These are phyloP conservation scores for Takashimella tepidaria DNA, from an alignment of 1,284 basidiomycete genomes.

Conservation along the genomic window DNA sequence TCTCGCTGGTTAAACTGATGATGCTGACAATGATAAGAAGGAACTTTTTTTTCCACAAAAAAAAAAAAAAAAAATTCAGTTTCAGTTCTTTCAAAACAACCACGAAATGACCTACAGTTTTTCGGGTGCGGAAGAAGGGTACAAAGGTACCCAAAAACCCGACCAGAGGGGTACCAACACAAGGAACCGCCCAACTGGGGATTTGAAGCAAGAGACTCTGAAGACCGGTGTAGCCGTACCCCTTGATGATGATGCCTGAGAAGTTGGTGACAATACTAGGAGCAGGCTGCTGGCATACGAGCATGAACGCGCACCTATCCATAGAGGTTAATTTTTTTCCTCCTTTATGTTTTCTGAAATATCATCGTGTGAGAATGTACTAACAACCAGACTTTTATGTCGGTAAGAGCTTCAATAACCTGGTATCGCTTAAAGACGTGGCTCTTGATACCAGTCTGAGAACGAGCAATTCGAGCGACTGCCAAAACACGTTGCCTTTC, in stretches of 20 bases:
- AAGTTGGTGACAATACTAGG: conserved; percentile 2
- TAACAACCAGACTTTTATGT: conserved; percentile 17
- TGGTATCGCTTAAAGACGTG: conserved; percentile 13
- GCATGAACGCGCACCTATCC: background rate
- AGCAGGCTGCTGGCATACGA: background rate
- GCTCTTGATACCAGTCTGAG: conserved; percentile 7
- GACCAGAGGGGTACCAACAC: background rate
- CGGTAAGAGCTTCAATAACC: conserved; percentile 9
- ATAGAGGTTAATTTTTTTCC: too few species aligned
- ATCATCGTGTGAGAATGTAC: background rate
- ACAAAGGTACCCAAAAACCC: conserved; percentile 3
- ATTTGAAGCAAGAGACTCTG: conserved; percentile 7
- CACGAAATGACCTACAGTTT: conserved; percentile 7
- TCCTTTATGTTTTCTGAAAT: too few species aligned
- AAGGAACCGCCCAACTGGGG: conserved; percentile 4
- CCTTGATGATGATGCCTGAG: conserved; percentile 9
- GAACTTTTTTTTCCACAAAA: background rate
- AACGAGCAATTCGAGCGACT: conserved; percentile 5
- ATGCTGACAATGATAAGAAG: conserved; percentile 1
- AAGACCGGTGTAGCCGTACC: conserved; percentile 5
- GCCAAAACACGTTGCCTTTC: conserved; percentile 13
- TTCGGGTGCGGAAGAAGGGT: background rate
- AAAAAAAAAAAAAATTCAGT: background rate
- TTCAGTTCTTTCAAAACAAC: too few species aligned
- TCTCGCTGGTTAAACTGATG: background rate